phyloP scores from a whole-genome alignment of 78 protist species.

The Polysphondylium violaceum region DNA sequence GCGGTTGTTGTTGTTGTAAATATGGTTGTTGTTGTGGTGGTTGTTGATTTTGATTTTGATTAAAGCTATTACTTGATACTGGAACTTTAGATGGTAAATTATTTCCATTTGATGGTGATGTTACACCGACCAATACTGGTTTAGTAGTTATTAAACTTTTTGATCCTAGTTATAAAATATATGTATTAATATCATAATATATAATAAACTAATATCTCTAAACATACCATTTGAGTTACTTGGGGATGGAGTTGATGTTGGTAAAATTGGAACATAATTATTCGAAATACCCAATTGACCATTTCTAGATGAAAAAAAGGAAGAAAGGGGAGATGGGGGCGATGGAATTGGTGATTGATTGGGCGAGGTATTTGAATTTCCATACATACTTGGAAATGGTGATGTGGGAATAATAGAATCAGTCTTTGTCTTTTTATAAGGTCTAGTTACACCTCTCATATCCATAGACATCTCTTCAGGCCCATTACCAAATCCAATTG shows the following conservation, averaged over 20 bases:
- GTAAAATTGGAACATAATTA: constrained; percentile 32
- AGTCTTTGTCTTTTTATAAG: constrained; percentile 29
- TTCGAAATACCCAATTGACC: no score
- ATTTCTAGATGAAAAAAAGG: not conserved
- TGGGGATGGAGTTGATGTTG: not conserved
- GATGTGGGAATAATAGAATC: not conserved
- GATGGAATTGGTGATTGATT: constrained; percentile 60
- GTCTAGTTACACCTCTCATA: constrained; percentile 20
- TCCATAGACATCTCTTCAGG: constrained; percentile 67
- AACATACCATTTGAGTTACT: not conserved
- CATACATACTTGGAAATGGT: constrained; percentile 30
- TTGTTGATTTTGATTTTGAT: constrained; percentile 11
- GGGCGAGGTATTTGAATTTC: not conserved
- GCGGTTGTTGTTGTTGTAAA: not conserved
- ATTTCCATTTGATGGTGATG: not conserved
- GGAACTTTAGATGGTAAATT: constrained; percentile 9
- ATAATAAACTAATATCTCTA: not conserved
- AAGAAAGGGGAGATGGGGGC: constrained; percentile 56
- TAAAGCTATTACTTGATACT: constrained; percentile 22
- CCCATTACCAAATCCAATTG: constrained; percentile 64
- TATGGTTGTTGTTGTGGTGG: not conserved
- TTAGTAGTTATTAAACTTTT: constrained; percentile 6
- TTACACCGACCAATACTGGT: constrained; percentile 43
- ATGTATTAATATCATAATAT: not conserved
- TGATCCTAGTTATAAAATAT: not conserved